A percentile compares a stretch with the other conserved stretches of the same genome.
phyloP scores from a whole-genome alignment of 1,139 yeast species.

The Suhomyces bokatorum region DNA sequence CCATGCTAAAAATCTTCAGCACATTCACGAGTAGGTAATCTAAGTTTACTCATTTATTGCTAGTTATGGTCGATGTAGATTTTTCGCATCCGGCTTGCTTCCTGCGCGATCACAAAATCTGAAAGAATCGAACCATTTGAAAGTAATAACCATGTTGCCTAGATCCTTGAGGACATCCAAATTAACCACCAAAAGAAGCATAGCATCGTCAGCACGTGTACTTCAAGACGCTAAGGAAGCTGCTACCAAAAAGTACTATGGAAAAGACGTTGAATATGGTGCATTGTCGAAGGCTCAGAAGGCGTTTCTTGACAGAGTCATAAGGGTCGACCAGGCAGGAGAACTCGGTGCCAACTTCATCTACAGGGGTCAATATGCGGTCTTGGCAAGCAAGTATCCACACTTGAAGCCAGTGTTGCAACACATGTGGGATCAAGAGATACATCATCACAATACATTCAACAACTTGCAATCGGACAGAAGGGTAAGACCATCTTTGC shows the following conservation, averaged over 20 bases:
- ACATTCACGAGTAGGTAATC: constrained; percentile 17
- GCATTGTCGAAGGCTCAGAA: constrained; percentile 58
- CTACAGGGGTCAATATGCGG: constrained; percentile 85
- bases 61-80: neutral
- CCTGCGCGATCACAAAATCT: constrained; percentile 1
- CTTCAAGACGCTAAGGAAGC: constrained; percentile 12
- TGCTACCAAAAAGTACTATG: constrained; percentile 22
- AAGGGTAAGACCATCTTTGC: constrained; percentile 84
- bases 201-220: neutral
- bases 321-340: constrained; percentile 97
- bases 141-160: constrained; percentile 4
- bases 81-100: constrained; percentile 5
- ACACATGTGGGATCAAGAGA: constrained; percentile 99
- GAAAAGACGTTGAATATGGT: constrained; percentile 36
- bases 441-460: constrained; percentile 85
- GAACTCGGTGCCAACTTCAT: constrained; percentile 97
- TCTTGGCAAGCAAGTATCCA: constrained; percentile 68
- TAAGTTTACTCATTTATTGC: neutral
- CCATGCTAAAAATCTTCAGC: constrained; percentile 49
- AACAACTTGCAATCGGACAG: constrained; percentile 71
- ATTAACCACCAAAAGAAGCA: neutral
- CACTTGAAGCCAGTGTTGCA: constrained; percentile 70
- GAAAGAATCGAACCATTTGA: constrained; percentile 5
- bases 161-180: constrained; percentile 2
- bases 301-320: constrained; percentile 71